Base-by-base conservation (phyloP, 2,329 filamentous ascomycete genomes). In the Salinomyces thailandicus region DNA sequence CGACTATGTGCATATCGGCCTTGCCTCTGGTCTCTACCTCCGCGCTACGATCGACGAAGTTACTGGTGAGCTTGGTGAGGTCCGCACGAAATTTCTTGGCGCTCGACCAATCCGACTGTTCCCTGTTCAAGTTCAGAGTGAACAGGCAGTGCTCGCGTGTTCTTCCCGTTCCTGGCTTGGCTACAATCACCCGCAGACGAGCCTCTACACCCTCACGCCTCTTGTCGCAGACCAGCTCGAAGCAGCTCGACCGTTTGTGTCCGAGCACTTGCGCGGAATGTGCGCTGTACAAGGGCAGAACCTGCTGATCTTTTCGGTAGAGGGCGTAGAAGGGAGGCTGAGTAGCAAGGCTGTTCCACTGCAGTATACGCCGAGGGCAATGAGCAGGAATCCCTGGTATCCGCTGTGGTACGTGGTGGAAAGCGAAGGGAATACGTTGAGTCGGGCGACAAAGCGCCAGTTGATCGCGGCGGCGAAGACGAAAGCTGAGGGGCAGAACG, bases 111-210 rank as follows among this genome's bases (percentile, higher is more conserved):
- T 93, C 29, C 85, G 85, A 49, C 72, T 98, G 2, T 95, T 93
- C 60, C 79, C 83, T 47, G 86, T 96, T n/a, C 81, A 80, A 4
- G 84, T 95, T 6, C 79, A 91, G 52, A 79, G 79, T 13, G 81
- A 86, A 47, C 80, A 81, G 5, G 33, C 18, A 32, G 44, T 96
- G 11, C 71, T 99, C 35, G 89, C 85, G 2, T 71, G 96, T 37
- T 95, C 86, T 58, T 93, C 87, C 12, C 77, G 89, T 38, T 83
- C 91, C n/a, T 98, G 89, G 87, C 71, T 99, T 3, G 89, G 87
- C 29, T 96, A 96, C 57, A 81, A 86, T 0, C 85, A 96, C 52
- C 78, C 83, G 2, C 80, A 87, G 41, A 87, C 82, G 2, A 85
- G 84, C 54, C 79, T 79, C 24, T 94, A 95, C 53, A 85, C 93